phyloP scores from a whole-genome alignment of 2,329 filamentous ascomycete species.

The Trichoderma endophyticum region DNA sequence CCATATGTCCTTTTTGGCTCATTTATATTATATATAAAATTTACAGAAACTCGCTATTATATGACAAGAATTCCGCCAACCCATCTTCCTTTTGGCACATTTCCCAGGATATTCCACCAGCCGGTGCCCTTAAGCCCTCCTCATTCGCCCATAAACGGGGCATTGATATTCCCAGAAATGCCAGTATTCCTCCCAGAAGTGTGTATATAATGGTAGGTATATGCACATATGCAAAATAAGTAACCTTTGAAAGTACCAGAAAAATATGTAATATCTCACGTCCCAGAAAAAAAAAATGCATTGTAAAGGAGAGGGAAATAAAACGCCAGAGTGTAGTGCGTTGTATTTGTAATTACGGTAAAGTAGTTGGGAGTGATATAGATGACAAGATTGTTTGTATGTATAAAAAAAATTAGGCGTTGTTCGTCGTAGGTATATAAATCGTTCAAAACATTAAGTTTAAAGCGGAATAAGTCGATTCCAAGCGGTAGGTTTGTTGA shows the following conservation, averaged over 20 bases:
- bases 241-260: not conserved
- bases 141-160: not conserved
- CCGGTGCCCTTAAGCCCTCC: not conserved
- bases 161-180: not conserved
- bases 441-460: slow-evolving; percentile 8
- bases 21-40: not conserved
- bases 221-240: not conserved
- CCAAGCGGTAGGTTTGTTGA: no score
- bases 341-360: not conserved
- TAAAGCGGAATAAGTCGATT: not conserved
- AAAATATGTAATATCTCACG: not conserved
- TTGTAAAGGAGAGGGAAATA: not conserved
- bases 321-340: not conserved
- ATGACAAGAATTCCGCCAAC: not conserved
- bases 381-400: not conserved
- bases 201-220: not conserved
- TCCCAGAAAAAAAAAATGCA: not conserved
- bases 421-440: not conserved
- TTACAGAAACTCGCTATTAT: not conserved
- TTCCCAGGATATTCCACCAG: not conserved
- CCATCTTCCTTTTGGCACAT: not conserved
- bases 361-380: not conserved
- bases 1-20: not conserved
- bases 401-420: not conserved
- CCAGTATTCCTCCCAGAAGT: not conserved